Evolutionary conservation across 2,329 filamentous ascomycete genomes (phyloP), one percentile per base, ranked within the genome.

Genomic region (Zelopaecilomyces penicillatus): DNA sequence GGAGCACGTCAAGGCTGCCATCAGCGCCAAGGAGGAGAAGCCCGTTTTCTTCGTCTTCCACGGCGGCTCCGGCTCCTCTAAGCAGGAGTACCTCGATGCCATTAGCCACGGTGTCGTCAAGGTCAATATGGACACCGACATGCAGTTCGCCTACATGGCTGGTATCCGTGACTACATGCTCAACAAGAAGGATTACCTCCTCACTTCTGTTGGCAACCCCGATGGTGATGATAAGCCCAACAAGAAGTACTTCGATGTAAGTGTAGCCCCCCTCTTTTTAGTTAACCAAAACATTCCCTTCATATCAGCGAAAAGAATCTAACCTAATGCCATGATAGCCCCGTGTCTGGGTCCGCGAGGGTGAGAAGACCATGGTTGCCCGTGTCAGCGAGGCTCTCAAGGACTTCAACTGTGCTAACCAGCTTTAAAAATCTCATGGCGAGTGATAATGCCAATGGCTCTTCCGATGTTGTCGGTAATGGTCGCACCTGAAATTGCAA

Each of bases 31-130:
- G 58, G 79, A 86, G 54, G 78, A 86, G 64, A 96, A 96, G 84
- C 93, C 93, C 57, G 87, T 97, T 64, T 97, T 90, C 82, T 88
- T 98, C 62, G 93, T 98, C 68, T 98, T 98, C 85, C 93, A 98
- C 79, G 93, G 93, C 62, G 93, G 93, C 60, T 95, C 87, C 53
- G 93, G 93, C 57, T 94, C 87, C 54, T 77, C 78, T 66, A 94
- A 95, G 76, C 70, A 87, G 58, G 93, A 98, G 74, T 98, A 86
- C 79, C 76, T 75, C 52, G 81, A 88, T 59, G 91, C 90, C 64
- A 96, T 96, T 69, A 73, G 74, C 65, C 85, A 91, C 70, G 93
- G 93, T 76, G 91, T 98, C 58, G 85, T 96, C 75, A 98, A 98
- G 84, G 93, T 98, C 73, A 98, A 98, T 77, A 77, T 98, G 60